phyloP scores from a whole-genome alignment of 192 early-diverging fungal species.

The Dissophora globulifera region DNA sequence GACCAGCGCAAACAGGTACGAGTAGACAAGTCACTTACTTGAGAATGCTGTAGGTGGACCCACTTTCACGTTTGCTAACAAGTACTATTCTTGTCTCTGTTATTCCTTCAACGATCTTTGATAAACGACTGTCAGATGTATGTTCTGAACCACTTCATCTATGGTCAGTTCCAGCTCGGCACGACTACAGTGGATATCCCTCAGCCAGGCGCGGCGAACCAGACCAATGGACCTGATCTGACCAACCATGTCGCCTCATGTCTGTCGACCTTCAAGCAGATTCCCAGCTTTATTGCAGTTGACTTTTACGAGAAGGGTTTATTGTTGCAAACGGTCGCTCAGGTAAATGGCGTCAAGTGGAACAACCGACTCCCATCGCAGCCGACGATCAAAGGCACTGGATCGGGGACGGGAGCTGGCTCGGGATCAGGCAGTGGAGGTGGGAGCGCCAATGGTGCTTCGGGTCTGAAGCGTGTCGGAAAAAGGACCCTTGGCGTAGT shows the following conservation, averaged over 20 bases:
- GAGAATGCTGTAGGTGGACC: neutral
- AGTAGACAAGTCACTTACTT: neutral
- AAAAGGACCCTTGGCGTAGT: neutral
- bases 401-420: neutral
- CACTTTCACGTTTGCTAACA: neutral
- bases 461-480: neutral
- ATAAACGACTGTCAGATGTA: too few species aligned
- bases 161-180: constrained; percentile 54
- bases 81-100: neutral
- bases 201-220: constrained; percentile 58
- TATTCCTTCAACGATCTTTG: too few species aligned
- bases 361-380: neutral
- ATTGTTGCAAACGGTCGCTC: constrained; percentile 20
- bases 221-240: constrained; percentile 68
- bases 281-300: constrained; percentile 77
- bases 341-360: constrained; percentile 33
- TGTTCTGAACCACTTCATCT: constrained; percentile 83
- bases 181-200: constrained; percentile 60
- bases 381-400: neutral
- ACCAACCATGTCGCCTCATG: constrained; percentile 67
- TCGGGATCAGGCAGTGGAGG: neutral
- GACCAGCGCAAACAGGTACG: constrained; percentile 41
- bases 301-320: constrained; percentile 77
- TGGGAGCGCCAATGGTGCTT: neutral
- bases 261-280: constrained; percentile 52